Percentiles rank a stretch among this genome's conserved stretches.
These are phyloP conservation scores for Solanum lycopersicoides DNA, from an alignment of 257 asterid species.

Conservation along the genomic window DNA sequence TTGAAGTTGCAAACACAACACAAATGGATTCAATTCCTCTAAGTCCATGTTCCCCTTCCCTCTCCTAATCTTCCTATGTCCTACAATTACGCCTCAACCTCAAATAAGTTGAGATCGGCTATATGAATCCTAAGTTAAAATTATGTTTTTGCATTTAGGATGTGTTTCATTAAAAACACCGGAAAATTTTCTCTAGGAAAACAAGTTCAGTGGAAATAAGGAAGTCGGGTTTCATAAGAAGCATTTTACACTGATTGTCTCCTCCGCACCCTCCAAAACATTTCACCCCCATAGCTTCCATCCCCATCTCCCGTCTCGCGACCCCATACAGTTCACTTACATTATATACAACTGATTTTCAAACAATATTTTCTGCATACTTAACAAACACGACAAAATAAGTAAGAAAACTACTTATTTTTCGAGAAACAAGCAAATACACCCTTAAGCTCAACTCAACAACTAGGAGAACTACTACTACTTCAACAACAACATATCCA, in stretches of 20 bases:
- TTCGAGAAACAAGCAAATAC: neutral
- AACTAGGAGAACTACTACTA: neutral
- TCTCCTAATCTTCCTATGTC: neutral
- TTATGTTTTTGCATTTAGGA: neutral
- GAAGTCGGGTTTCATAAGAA: neutral
- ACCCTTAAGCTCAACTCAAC: neutral
- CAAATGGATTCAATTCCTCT: neutral
- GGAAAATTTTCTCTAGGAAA: neutral
- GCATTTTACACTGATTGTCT: neutral
- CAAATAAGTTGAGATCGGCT: neutral
- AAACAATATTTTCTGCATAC: neutral
- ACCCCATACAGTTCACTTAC: neutral
- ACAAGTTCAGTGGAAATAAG: neutral
- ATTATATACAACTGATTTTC: neutral
- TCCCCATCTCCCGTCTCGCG: neutral
- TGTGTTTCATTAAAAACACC: neutral
- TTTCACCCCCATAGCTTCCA: neutral
- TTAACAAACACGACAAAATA: neutral
- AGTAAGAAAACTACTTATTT: neutral
- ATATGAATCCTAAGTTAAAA: neutral
- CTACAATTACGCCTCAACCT: neutral
- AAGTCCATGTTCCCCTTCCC: neutral
- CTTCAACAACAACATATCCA: neutral
- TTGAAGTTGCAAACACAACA: neutral
- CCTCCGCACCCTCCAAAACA: neutral